Conservation (phyloP, 371 early-diverging fungal genomes). For the Zancudomyces culisetae region DNA sequence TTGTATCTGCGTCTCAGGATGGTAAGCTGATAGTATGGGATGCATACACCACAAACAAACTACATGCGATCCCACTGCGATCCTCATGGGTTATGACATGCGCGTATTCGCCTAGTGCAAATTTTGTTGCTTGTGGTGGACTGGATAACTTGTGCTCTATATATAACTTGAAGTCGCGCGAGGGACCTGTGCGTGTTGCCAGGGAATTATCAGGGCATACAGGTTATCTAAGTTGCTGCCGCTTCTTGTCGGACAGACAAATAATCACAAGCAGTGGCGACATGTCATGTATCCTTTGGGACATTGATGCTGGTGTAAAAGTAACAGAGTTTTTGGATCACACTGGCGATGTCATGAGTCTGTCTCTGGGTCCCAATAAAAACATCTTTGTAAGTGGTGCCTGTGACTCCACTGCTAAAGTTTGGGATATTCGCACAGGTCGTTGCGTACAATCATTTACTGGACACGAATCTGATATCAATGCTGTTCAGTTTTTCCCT, state of each 20-base stretch:
- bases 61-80: slow-evolving; percentile 88
- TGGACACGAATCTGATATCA: slow-evolving; percentile 94
- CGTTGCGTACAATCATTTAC: slow-evolving; percentile 90
- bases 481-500: slow-evolving; percentile 96
- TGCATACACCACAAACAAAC: slow-evolving; percentile 91
- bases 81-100: slow-evolving; percentile 99
- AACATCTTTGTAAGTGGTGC: slow-evolving; percentile 92
- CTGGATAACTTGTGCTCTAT: slow-evolving; percentile 95
- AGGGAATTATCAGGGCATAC: slow-evolving; percentile 86
- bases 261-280: slow-evolving; percentile 91
- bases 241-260: slow-evolving; percentile 84
- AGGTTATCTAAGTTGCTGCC: slow-evolving; percentile 91
- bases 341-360: slow-evolving; percentile 94
- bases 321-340: slow-evolving; percentile 88
- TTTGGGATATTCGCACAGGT: slow-evolving; percentile 91
- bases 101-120: slow-evolving; percentile 93
- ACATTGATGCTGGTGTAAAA: slow-evolving; percentile 90
- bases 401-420: slow-evolving; percentile 93
- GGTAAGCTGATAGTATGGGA: slow-evolving; percentile 98
- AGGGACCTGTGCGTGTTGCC: slow-evolving; percentile 72
- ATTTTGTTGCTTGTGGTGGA: slow-evolving; percentile 97
- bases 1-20: slow-evolving; percentile 96
- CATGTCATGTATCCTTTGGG: slow-evolving; percentile 97
- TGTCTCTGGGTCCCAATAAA: slow-evolving; percentile 70
- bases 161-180: slow-evolving; percentile 79